Evolutionary conservation across 805 yeast genomes (phyloP).

Genomic region (Metschnikowia corniflorae): DNA sequence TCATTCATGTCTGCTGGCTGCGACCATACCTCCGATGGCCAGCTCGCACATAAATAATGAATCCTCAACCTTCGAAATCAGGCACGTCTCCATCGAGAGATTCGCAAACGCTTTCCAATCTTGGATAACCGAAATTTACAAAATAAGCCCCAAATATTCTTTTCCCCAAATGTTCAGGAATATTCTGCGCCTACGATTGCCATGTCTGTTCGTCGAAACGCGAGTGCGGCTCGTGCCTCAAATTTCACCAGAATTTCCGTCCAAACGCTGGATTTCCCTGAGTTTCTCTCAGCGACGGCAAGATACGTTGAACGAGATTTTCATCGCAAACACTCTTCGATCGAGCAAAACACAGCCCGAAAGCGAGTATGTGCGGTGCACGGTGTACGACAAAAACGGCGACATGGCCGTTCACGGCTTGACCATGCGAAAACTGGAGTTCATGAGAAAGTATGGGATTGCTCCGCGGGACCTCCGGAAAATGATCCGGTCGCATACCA

Average conservation of each 20-base stretch:
- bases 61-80: too few species aligned
- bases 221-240: too few species aligned
- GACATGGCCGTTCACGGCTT: conserved; percentile 42
- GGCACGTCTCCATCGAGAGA: too few species aligned
- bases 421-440: conserved; percentile 40
- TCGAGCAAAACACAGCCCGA: conserved; percentile 20
- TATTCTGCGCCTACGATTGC: too few species aligned
- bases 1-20: too few species aligned
- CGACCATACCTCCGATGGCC: too few species aligned
- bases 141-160: too few species aligned
- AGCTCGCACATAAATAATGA: too few species aligned
- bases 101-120: too few species aligned
- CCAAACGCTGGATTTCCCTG: not conserved
- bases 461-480: conserved; percentile 59
- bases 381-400: conserved; percentile 48
- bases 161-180: not conserved
- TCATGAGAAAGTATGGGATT: conserved; percentile 44
- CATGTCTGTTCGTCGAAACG: too few species aligned
- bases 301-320: conserved; percentile 13
- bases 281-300: not conserved
- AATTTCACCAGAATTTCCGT: too few species aligned
- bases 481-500: conserved; percentile 33
- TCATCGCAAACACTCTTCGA: conserved; percentile 18
- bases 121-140: too few species aligned
- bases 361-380: conserved; percentile 42